Evolutionary conservation across 306 rosid genomes (phyloP).

Genomic region (Parietaria judaica): DNA sequence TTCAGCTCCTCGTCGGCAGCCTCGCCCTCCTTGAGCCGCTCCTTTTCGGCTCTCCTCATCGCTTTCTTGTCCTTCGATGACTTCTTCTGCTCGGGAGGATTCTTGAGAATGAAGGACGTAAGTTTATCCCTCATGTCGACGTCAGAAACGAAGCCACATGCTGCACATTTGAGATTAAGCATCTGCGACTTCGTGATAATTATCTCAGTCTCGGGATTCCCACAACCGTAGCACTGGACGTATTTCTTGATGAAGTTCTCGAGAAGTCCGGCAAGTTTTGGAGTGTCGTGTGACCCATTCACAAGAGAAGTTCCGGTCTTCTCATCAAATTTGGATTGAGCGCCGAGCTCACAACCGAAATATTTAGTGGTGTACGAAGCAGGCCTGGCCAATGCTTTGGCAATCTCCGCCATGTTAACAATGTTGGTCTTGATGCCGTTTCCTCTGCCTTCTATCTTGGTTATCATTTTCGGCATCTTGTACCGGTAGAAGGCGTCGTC

Average conservation of each 20-base stretch:
- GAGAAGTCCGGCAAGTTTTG: slow-evolving; percentile 70
- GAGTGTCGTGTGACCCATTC: slow-evolving; percentile 74
- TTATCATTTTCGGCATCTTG: slow-evolving; percentile 86
- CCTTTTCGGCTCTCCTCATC: slow-evolving; percentile 81
- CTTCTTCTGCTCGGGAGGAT: slow-evolving; percentile 70
- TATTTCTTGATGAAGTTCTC: slow-evolving; percentile 79
- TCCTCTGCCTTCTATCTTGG: slow-evolving; percentile 79
- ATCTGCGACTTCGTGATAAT: slow-evolving; percentile 64
- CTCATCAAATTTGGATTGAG: slow-evolving; percentile 77
- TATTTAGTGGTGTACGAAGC: slow-evolving; percentile 67
- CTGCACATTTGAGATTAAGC: slow-evolving; percentile 71
- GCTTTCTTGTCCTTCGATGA: slow-evolving; percentile 70
- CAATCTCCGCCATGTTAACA: slow-evolving; percentile 80
- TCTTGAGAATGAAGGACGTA: slow-evolving; percentile 65
- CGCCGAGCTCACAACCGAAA: slow-evolving; percentile 85
- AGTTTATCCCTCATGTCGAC: slow-evolving; percentile 84
- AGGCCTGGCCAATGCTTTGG: slow-evolving; percentile 80
- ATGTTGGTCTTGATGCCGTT: slow-evolving; percentile 78
- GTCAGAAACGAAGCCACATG: slow-evolving; percentile 72
- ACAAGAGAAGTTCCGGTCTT: slow-evolving; percentile 64
- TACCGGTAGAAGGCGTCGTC: slow-evolving; percentile 90
- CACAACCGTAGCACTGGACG: slow-evolving; percentile 75
- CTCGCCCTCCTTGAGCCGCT: slow-evolving; percentile 70
- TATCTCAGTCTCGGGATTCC: slow-evolving; percentile 76
- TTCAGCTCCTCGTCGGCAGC: slow-evolving; percentile 63